A percentile compares a stretch with the other conserved stretches of the same genome.
Conservation (phyloP, 352 stramenopile genomes). For the Globisporangium acanthophoron region DNA sequence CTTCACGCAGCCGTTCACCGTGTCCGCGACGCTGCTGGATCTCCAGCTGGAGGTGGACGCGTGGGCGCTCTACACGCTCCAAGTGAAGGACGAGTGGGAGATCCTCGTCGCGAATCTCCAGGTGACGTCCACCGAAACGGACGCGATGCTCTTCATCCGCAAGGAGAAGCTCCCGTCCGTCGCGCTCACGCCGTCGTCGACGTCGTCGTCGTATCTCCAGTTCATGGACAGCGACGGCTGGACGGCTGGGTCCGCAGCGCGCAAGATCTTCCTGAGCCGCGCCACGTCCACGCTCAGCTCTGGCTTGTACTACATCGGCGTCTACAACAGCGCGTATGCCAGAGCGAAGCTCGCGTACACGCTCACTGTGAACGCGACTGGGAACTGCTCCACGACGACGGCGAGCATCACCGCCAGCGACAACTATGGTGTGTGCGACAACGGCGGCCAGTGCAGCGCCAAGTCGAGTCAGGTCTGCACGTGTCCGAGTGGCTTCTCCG, state of each 20-base stretch:
- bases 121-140: slow-evolving; percentile 29
- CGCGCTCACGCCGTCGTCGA: slow-evolving; percentile 1
- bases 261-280: slow-evolving; percentile 54
- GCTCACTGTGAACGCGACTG: slow-evolving; percentile 48
- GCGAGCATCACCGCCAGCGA: slow-evolving; percentile 1
- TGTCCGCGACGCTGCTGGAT: slow-evolving; percentile 31
- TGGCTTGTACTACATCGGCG: slow-evolving; percentile 67
- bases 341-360: slow-evolving; percentile 35
- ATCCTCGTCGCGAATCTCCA: slow-evolving; percentile 47
- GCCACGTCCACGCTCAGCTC: slow-evolving; percentile 61
- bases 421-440: slow-evolving; percentile 33
- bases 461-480: slow-evolving; percentile 44
- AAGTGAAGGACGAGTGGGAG: slow-evolving; percentile 50
- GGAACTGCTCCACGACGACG: slow-evolving; percentile 25
- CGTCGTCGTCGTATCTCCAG: slow-evolving; percentile 28
- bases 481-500: slow-evolving; percentile 28
- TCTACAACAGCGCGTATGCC: slow-evolving; percentile 72
- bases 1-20: slow-evolving; percentile 39
- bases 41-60: slow-evolving; percentile 34
- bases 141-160: slow-evolving; percentile 70
- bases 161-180: slow-evolving; percentile 54
- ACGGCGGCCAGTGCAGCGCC: slow-evolving; percentile 41
- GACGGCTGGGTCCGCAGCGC: slow-evolving; percentile 26
- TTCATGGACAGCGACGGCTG: slow-evolving; percentile 47
- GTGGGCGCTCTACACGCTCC: slow-evolving; percentile 63